Conservation (phyloP, 2,329 filamentous ascomycete genomes). For the Trematosphaeria pertusa region DNA sequence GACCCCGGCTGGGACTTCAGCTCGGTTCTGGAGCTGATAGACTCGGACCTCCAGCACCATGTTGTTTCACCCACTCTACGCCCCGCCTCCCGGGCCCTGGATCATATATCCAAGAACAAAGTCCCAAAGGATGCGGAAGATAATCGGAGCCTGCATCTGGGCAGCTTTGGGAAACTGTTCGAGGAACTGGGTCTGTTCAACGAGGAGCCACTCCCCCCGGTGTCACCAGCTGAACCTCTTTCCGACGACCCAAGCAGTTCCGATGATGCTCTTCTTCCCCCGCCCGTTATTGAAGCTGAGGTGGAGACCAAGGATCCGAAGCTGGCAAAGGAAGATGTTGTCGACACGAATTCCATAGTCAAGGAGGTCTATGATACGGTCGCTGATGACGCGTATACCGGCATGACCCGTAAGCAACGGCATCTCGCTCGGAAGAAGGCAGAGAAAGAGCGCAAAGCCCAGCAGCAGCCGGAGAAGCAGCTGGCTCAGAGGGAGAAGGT, state of each 20-base stretch:
- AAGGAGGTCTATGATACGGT: neutral
- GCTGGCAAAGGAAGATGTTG: neutral
- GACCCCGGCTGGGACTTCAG: conserved; percentile 57
- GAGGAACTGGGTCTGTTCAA: conserved; percentile 49
- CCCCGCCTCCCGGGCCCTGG: conserved; percentile 9
- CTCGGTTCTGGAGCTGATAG: conserved; percentile 53
- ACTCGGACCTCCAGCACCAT: conserved; percentile 28
- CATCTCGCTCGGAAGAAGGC: conserved; percentile 33
- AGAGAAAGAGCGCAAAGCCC: conserved; percentile 25
- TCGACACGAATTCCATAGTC: neutral
- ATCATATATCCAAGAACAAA: conserved; percentile 14
- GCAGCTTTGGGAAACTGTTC: conserved; percentile 57
- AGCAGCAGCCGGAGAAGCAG: too few species aligned
- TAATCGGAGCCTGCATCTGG: conserved; percentile 38
- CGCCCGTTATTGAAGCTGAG: conserved; percentile 12
- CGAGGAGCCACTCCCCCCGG: conserved; percentile 20
- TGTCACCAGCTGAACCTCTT: conserved; percentile 30
- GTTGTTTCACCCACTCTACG: conserved; percentile 28
- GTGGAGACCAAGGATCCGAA: neutral
- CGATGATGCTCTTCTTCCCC: conserved; percentile 49
- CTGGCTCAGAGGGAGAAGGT: too few species aligned
- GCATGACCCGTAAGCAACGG: conserved; percentile 35
- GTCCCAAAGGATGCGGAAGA: neutral
- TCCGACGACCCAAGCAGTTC: conserved; percentile 49
- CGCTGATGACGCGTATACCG: neutral